phyloP scores from a whole-genome alignment of 257 asterid genomes.

The Petunia axillaris region DNA sequence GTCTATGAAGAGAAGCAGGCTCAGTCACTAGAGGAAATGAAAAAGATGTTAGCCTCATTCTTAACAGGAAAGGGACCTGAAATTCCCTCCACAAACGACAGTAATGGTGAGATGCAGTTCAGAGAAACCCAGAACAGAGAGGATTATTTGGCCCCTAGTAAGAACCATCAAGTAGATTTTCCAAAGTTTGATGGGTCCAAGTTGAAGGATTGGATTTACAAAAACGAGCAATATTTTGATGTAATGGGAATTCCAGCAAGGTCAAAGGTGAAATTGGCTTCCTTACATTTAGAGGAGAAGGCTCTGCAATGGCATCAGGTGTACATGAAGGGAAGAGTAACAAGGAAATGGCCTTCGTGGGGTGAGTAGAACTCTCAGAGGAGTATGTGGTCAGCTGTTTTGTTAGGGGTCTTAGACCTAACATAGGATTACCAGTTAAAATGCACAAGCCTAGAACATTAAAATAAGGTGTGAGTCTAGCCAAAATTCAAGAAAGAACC shows the following conservation, averaged over 20 bases:
- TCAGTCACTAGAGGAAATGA: too few species aligned
- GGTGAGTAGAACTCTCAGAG: not conserved
- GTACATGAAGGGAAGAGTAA: not conserved
- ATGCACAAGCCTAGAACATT: not conserved
- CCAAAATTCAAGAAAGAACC: too few species aligned
- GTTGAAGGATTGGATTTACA: slow-evolving; percentile 17
- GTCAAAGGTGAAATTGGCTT: slow-evolving; percentile 25
- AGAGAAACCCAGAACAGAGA: too few species aligned
- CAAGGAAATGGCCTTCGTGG: not conserved
- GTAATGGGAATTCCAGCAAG: not conserved
- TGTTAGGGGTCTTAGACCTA: not conserved
- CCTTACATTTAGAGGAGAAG: slow-evolving; percentile 20
- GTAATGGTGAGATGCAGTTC: too few species aligned
- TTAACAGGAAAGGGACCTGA: too few species aligned
- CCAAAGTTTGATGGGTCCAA: slow-evolving; percentile 25
- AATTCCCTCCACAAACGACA: too few species aligned
- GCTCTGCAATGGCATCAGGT: slow-evolving; percentile 28
- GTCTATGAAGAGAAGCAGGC: too few species aligned
- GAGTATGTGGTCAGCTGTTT: not conserved
- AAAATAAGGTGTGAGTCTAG: too few species aligned
- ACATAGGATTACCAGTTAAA: not conserved
- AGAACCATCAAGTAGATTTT: not conserved
- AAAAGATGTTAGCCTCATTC: too few species aligned
- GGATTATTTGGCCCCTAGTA: too few species aligned
- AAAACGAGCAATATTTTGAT: not conserved